These are phyloP conservation scores for Picochlorum sp. DNA, from an alignment of 139 green algal genomes.

Conservation along the genomic window DNA sequence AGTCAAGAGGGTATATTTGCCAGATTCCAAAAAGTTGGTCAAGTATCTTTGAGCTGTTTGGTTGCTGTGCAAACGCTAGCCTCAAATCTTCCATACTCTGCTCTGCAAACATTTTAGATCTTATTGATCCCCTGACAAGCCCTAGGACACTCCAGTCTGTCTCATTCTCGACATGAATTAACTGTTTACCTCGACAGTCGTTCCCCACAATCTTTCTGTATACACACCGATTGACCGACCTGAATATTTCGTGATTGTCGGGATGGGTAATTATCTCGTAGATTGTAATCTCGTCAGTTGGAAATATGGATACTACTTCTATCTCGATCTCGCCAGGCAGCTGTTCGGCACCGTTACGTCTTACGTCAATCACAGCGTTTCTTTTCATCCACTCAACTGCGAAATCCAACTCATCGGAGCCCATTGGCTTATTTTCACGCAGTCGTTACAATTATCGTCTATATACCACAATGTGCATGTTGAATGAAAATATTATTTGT, in stretches of 20 bases:
- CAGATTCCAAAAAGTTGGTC: background rate
- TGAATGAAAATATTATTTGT: background rate
- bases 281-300: background rate
- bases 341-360: too few relatives aligned
- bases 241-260: slow-evolving; percentile 5
- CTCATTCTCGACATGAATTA: slow-evolving; percentile 5
- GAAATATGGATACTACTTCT: too few relatives aligned
- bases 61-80: background rate
- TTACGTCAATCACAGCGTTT: too few relatives aligned
- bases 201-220: background rate
- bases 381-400: too few relatives aligned
- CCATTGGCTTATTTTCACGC: too few relatives aligned
- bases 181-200: too few relatives aligned
- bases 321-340: too few relatives aligned
- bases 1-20: background rate
- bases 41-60: background rate
- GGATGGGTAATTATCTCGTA: slow-evolving; percentile 2
- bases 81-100: background rate
- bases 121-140: background rate
- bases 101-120: background rate
- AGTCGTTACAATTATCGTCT: too few relatives aligned
- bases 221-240: background rate
- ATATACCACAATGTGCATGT: background rate
- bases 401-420: too few relatives aligned
- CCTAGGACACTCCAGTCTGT: slow-evolving; percentile 3